These are phyloP conservation scores for Prunus salicina DNA, from an alignment of 306 rosid genomes.

Conservation along the genomic window DNA sequence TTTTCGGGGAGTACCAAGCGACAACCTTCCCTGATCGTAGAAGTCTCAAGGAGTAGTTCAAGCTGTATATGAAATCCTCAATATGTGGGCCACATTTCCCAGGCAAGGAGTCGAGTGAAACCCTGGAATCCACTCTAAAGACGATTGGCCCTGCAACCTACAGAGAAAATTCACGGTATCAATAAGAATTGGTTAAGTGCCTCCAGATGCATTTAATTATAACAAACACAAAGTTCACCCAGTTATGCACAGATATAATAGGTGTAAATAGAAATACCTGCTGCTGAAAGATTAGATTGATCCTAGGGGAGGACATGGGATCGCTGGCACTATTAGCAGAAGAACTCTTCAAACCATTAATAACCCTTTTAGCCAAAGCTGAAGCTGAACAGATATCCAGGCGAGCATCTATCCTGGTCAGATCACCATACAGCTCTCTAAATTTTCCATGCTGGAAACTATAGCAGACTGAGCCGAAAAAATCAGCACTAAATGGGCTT, in stretches of 20 bases:
- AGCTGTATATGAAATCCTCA: constrained; percentile 80
- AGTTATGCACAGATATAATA: neutral
- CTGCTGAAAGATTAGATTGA: constrained; percentile 81
- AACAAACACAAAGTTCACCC: neutral
- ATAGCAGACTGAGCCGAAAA: constrained; percentile 79
- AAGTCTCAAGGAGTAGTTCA: constrained; percentile 64
- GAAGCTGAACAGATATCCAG: constrained; percentile 75
- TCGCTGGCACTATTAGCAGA: constrained; percentile 25
- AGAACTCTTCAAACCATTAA: constrained; percentile 50
- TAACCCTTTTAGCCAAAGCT: constrained; percentile 54
- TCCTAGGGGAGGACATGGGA: constrained; percentile 60
- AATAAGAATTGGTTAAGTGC: neutral
- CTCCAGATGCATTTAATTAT: neutral
- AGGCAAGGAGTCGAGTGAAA: constrained; percentile 41
- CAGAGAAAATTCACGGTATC: constrained; percentile 4
- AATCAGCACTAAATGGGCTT: constrained; percentile 45
- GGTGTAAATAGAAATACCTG: constrained; percentile 48
- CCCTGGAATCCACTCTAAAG: constrained; percentile 64
- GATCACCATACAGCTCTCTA: constrained; percentile 50
- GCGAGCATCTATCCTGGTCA: constrained; percentile 81
- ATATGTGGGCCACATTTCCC: constrained; percentile 44
- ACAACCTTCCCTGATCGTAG: constrained; percentile 71
- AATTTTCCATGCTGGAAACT: constrained; percentile 74
- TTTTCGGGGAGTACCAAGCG: constrained; percentile 88
- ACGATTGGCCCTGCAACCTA: constrained; percentile 78